A percentile compares a stretch with the other conserved stretches of the same genome.
phyloP scores from a whole-genome alignment of 2,329 filamentous ascomycete genomes.

The Apiospora saccharicola region DNA sequence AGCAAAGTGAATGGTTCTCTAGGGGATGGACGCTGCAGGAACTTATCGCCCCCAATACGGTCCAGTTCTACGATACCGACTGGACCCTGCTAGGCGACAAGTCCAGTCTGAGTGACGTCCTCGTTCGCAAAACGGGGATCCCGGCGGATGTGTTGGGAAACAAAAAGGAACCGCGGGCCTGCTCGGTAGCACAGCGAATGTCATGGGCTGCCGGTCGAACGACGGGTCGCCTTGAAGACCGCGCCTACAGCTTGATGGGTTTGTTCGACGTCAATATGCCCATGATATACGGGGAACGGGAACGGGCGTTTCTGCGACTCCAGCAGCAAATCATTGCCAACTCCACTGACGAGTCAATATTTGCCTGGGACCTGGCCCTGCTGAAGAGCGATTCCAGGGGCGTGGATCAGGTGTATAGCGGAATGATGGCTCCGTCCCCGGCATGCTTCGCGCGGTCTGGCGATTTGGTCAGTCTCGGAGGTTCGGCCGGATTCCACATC shows the following conservation, averaged over 20 bases:
- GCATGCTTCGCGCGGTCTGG: background rate
- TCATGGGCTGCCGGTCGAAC: slow-evolving; percentile 38
- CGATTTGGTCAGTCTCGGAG: background rate
- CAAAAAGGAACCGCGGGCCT: background rate
- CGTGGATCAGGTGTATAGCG: background rate
- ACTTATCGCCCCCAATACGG: background rate
- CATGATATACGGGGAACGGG: slow-evolving; percentile 41
- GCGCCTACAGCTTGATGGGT: slow-evolving; percentile 39
- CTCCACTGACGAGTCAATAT: background rate
- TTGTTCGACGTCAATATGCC: slow-evolving; percentile 40
- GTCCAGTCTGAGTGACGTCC: background rate
- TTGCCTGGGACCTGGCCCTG: background rate
- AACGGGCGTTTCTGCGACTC: background rate
- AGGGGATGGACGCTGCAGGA: slow-evolving; percentile 21
- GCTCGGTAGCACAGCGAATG: background rate
- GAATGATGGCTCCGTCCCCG: background rate
- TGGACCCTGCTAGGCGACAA: background rate
- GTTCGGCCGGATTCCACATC: background rate
- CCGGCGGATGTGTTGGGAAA: background rate
- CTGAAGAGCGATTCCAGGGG: background rate
- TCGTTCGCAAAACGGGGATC: background rate
- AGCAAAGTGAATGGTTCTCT: slow-evolving; percentile 3
- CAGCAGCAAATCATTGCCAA: background rate
- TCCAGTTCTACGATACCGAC: background rate
- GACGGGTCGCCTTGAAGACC: slow-evolving; percentile 36